phyloP scores from a whole-genome alignment of 148 eudicot genomes.

The Tetragonia tetragonoides region DNA sequence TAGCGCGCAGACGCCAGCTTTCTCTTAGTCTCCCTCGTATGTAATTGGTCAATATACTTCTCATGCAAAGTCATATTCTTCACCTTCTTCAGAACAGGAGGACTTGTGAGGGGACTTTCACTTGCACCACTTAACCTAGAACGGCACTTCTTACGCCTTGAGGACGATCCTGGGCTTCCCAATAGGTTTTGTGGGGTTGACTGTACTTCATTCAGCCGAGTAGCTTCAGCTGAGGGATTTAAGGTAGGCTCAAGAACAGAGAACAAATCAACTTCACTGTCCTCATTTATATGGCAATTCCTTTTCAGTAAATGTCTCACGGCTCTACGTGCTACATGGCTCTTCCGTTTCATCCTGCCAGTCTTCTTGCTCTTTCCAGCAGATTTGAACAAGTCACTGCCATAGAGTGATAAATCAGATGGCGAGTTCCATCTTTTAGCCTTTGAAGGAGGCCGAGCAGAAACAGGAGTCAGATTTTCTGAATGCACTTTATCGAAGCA shows the following conservation, averaged over 20 bases:
- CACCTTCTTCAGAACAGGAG: conserved; percentile 71
- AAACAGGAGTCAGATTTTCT: conserved; percentile 60
- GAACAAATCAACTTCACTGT: conserved; percentile 54
- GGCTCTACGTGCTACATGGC: conserved; percentile 52
- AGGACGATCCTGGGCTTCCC: conserved; percentile 34
- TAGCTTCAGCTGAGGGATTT: conserved; percentile 24
- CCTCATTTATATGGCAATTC: conserved; percentile 43
- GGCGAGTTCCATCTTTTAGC: conserved; percentile 34
- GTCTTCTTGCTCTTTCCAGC: conserved; percentile 39
- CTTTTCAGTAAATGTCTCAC: conserved; percentile 64
- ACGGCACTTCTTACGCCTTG: conserved; percentile 36
- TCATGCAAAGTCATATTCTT: conserved; percentile 79
- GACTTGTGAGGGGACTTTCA: conserved; percentile 44
- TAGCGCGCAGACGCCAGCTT: conserved; percentile 40
- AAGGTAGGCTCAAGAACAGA: conserved; percentile 54
- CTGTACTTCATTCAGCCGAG: conserved; percentile 23
- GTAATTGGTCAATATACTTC: conserved; percentile 77
- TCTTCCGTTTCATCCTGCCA: conserved; percentile 34
- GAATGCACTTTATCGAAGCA: conserved; percentile 84
- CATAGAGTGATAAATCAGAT: conserved; percentile 32
- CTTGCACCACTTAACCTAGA: conserved; percentile 36
- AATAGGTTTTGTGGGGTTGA: conserved; percentile 39
- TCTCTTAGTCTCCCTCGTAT: conserved; percentile 69
- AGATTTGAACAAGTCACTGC: conserved; percentile 42
- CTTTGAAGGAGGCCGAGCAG: conserved; percentile 49